Evolutionary conservation across 1,284 basidiomycete species (phyloP).

Genomic region (Ganoderma sinense): DNA sequence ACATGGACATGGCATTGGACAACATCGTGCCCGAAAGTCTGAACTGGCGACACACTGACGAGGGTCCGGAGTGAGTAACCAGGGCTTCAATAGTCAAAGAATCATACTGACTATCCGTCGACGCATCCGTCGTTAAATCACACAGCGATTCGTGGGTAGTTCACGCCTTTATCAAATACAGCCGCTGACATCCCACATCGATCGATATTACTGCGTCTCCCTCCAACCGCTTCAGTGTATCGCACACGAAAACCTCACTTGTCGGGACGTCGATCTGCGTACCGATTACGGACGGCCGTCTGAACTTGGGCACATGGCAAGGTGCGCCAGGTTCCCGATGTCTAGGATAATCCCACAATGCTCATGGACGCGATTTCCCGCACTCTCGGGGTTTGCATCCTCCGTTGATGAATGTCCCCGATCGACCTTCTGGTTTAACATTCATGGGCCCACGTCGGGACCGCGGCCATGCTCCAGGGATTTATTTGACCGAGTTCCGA

Average conservation of each 20-base stretch:
- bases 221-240: slow-evolving; percentile 60
- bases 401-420: not conserved
- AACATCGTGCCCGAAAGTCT: slow-evolving; percentile 87
- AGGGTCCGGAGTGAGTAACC: slow-evolving; percentile 83
- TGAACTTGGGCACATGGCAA: slow-evolving; percentile 94
- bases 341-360: too few species aligned
- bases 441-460: not conserved
- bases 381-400: not conserved
- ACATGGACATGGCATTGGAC: slow-evolving; percentile 90
- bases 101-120: not conserved
- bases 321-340: slow-evolving; percentile 48
- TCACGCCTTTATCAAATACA: not conserved
- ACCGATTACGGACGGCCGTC: slow-evolving; percentile 83
- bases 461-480: slow-evolving; percentile 52
- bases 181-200: not conserved
- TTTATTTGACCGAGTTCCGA: slow-evolving; percentile 86
- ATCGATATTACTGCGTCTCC: not conserved
- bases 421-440: not conserved
- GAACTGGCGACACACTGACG: slow-evolving; percentile 90
- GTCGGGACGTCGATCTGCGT: slow-evolving; percentile 85
- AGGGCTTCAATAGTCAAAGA: not conserved
- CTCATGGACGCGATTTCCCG: not conserved
- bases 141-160: slow-evolving; percentile 74
- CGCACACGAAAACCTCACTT: slow-evolving; percentile 90
- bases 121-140: not conserved